Conservation (phyloP, 2,329 filamentous ascomycete genomes). For the Tolypocladium ovalisporum region DNA sequence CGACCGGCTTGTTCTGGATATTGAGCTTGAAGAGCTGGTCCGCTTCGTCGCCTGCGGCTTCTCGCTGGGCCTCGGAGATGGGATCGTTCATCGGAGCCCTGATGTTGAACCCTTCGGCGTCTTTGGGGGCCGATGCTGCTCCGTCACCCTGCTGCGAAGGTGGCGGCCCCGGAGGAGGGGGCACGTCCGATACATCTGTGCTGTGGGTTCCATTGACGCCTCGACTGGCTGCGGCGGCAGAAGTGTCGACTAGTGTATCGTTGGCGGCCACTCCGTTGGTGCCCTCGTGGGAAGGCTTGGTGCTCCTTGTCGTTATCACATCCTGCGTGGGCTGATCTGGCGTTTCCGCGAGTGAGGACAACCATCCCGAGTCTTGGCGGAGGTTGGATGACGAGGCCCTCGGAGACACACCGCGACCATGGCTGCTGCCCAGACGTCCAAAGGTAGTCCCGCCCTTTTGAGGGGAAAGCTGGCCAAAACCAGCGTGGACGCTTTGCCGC, state of each 20-base stretch:
- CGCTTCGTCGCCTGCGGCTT: constrained; percentile 43
- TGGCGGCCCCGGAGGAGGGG: constrained; percentile 40
- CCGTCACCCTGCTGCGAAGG: constrained; percentile 30
- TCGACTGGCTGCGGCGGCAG: constrained; percentile 16
- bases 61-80: constrained; percentile 62
- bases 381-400: constrained; percentile 49
- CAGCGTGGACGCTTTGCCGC: constrained; percentile 54
- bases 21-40: constrained; percentile 69
- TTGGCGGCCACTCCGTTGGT: constrained; percentile 31
- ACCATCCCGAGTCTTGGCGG: constrained; percentile 37
- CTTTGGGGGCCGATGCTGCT: constrained; percentile 34
- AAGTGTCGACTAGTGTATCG: constrained; percentile 18
- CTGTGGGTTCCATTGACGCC: constrained; percentile 36
- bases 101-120: constrained; percentile 69
- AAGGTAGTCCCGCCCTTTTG: constrained; percentile 43
- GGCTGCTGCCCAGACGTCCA: constrained; percentile 53
- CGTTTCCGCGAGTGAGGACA: constrained; percentile 48
- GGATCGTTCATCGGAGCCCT: constrained; percentile 51
- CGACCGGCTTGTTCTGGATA: constrained; percentile 68
- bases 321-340: constrained; percentile 26
- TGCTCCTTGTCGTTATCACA: constrained; percentile 9
- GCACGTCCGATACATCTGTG: constrained; percentile 38
- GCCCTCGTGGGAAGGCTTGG: constrained; percentile 25
- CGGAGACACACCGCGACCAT: constrained; percentile 45
- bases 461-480: constrained; percentile 47